These are phyloP conservation scores for Tylopilus vinaceipallidus DNA, from an alignment of 768 basidiomycete genomes.

Conservation along the genomic window DNA sequence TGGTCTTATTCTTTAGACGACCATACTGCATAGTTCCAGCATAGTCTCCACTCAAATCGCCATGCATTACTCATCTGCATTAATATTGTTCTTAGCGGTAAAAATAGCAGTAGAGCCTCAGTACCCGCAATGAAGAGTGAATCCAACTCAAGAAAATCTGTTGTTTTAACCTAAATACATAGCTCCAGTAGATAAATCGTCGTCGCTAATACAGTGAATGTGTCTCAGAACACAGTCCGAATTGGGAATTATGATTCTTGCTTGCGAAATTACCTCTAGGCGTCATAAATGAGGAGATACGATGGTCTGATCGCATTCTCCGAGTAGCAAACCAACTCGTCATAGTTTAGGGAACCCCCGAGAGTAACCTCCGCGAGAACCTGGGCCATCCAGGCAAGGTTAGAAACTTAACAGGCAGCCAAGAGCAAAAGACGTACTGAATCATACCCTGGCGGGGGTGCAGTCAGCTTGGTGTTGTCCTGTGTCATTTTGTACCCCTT, in stretches of 20 bases:
- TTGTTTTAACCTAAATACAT: no score
- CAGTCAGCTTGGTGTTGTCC: constrained; percentile 51
- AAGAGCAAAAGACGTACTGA: constrained; percentile 44
- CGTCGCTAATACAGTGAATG: not conserved
- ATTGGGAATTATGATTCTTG: not conserved
- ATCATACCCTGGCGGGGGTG: constrained; percentile 63
- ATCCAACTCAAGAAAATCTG: no score
- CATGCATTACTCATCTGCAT: constrained; percentile 10
- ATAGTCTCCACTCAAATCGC: constrained; percentile 32
- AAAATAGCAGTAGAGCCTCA: not conserved
- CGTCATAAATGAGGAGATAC: constrained; percentile 68
- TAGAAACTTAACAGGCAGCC: not conserved
- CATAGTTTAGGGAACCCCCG: constrained; percentile 65
- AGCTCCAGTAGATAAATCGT: no score
- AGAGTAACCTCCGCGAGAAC: constrained; percentile 58
- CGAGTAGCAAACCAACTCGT: constrained; percentile 67
- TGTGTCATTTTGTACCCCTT: constrained; percentile 65
- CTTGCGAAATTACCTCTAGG: constrained; percentile 14
- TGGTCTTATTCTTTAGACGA: constrained; percentile 39
- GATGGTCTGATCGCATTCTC: constrained; percentile 74
- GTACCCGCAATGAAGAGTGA: not conserved
- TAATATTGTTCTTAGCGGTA: not conserved
- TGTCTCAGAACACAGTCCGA: not conserved
- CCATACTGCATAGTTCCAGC: constrained; percentile 23
- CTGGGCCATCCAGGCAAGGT: constrained; percentile 30